These are phyloP conservation scores for Stipa capillata DNA, from an alignment of 176 grass and related monocot species.

Conservation along the genomic window DNA sequence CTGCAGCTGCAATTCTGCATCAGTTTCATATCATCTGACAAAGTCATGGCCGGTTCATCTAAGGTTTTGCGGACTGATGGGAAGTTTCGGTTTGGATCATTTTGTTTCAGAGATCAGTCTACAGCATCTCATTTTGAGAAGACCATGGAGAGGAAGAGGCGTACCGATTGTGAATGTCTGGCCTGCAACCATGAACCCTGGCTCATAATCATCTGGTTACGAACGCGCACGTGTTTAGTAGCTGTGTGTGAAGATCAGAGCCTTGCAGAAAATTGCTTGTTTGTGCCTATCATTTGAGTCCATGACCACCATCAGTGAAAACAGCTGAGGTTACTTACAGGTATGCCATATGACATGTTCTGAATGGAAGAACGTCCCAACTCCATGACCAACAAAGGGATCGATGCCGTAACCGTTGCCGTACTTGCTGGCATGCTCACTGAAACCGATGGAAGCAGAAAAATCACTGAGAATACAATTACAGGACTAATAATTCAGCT, in stretches of 20 bases:
- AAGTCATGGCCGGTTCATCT: background rate
- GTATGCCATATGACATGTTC: constrained; percentile 76
- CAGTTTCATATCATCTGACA: background rate
- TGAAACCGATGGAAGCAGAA: constrained; percentile 20
- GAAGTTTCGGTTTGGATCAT: background rate
- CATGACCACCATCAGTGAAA: background rate
- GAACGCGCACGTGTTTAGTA: background rate
- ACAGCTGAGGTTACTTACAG: constrained; percentile 34
- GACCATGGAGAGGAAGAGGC: background rate
- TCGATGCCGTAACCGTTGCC: constrained; percentile 61
- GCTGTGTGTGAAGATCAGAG: background rate
- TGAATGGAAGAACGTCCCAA: constrained; percentile 81
- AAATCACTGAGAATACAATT: background rate
- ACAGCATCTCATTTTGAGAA: background rate
- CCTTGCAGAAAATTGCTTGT: background rate
- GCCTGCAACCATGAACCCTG: constrained; percentile 74
- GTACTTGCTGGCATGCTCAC: constrained; percentile 52
- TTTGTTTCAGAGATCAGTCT: background rate
- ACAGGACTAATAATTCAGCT: background rate
- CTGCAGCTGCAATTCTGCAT: background rate
- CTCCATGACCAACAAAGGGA: constrained; percentile 74
- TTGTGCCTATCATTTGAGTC: background rate
- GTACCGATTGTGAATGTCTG: constrained; percentile 97
- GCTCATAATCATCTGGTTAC: constrained; percentile 50
- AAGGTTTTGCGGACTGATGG: background rate